Percentiles rank a stretch among this genome's conserved stretches.
These are phyloP conservation scores for Metschnikowia cerradonensis DNA, from an alignment of 805 yeast species.

Conservation along the genomic window DNA sequence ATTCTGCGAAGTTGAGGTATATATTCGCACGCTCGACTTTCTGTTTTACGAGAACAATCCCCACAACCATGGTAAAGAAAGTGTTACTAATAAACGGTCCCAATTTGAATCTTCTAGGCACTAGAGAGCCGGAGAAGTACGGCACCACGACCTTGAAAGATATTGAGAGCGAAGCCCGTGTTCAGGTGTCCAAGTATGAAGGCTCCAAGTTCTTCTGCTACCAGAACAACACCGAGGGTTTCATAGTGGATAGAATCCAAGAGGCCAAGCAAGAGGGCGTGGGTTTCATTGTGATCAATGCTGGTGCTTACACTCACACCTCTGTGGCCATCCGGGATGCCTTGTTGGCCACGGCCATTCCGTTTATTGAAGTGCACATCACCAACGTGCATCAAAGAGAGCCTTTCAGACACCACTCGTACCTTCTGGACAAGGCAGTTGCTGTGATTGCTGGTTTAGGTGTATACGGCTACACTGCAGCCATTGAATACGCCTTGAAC, in stretches of 20 bases:
- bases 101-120: slow-evolving; percentile 46
- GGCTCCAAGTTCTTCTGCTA: slow-evolving; percentile 31
- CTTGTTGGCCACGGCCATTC: slow-evolving; percentile 44
- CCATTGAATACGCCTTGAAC: slow-evolving; percentile 38
- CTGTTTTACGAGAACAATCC: background rate
- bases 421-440: slow-evolving; percentile 45
- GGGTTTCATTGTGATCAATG: slow-evolving; percentile 46
- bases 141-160: slow-evolving; percentile 44
- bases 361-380: slow-evolving; percentile 48
- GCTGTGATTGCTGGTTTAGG: slow-evolving; percentile 44
- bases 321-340: slow-evolving; percentile 51
- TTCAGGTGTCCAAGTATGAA: slow-evolving; percentile 26
- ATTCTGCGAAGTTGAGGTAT: background rate
- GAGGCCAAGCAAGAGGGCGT: slow-evolving; percentile 41
- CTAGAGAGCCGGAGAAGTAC: slow-evolving; percentile 43
- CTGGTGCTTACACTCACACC: slow-evolving; percentile 52
- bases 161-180: slow-evolving; percentile 38
- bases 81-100: slow-evolving; percentile 49
- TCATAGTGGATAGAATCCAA: slow-evolving; percentile 45
- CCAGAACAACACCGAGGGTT: slow-evolving; percentile 47
- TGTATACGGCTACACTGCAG: slow-evolving; percentile 40
- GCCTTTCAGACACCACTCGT: slow-evolving; percentile 48
- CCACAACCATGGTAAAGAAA: slow-evolving; percentile 31
- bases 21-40: background rate
- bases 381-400: slow-evolving; percentile 51